Base-by-base conservation (phyloP, 805 yeast species). In the Metschnikowia corniflorae region DNA sequence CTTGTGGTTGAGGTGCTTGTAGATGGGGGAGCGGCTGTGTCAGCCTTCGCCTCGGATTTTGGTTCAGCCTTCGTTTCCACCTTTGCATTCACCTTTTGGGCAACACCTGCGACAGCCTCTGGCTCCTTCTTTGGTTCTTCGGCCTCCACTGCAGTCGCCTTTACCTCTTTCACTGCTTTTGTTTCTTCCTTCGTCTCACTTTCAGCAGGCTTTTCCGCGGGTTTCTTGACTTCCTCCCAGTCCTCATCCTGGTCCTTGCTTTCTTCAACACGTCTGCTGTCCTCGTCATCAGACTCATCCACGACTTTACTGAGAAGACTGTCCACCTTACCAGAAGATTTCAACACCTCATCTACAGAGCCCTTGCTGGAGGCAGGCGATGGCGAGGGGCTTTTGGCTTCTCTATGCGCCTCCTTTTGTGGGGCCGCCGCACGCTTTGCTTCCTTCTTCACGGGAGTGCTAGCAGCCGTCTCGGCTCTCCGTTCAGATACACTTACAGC, bases 241-340 rank as follows among this genome's bases (percentile, higher is more conserved):
- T 60, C 68, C 20, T 65, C 70, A 35, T 60, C 68, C 30, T 57
- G 54, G 17, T 50, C 55, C 12, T 48, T 46, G 26, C 53, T 55
- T 30, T 51, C 54, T 43, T 39, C 37, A 14, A 40, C 29, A 34
- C 40, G 32, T 32, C 29, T 23, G 5, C 44, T 49, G 32, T 63
- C 70, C 34, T 68, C 71, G 19, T 61, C 58, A 37, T 68, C 71
- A 14, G 68, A 60, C 39, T 58, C 56, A 23, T 62, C 66, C 24
- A 55, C 59, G 1, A 67, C 73, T 42, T 66, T 67, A 37, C 46
- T 50, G 24, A 68, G 61, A 34, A 68, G 57, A 16, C 33, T 34
- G 38, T 60, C 55, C 24, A 68, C 72, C 40, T 59, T 58, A 26
- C 46, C 50, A 14, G 71, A 61, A 12, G 60, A 42, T 42, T 64